A percentile compares a stretch with the other conserved stretches of the same genome.
These are phyloP conservation scores for Cairneyella variabilis DNA, from an alignment of 495 filamentous ascomycete species.

Conservation along the genomic window DNA sequence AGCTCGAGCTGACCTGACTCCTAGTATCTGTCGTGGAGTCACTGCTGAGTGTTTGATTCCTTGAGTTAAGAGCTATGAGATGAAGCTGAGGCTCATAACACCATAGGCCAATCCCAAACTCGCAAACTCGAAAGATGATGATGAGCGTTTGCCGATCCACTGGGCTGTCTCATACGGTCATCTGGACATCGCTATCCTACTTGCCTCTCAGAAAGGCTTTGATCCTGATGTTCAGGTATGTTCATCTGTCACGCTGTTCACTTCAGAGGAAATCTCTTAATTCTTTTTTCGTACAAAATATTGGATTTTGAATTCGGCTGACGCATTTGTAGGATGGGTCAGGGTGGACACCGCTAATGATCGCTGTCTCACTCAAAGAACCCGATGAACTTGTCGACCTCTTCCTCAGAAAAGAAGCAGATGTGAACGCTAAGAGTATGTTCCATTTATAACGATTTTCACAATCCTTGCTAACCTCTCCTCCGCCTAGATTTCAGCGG, in stretches of 20 bases:
- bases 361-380: conserved; percentile 75
- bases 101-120: conserved; percentile 75
- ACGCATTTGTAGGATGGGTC: conserved; percentile 62
- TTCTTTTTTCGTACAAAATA: neutral
- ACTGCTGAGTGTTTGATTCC: conserved; percentile 56
- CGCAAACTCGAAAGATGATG: conserved; percentile 70
- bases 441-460: conserved; percentile 16
- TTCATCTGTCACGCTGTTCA: conserved; percentile 5
- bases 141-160: conserved; percentile 89
- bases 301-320: neutral
- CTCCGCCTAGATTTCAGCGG: conserved; percentile 47
- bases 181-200: conserved; percentile 65
- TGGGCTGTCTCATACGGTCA: conserved; percentile 90
- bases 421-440: conserved; percentile 66
- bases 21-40: conserved; percentile 69
- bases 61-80: conserved; percentile 18
- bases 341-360: conserved; percentile 96
- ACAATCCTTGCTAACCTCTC: neutral
- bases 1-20: conserved; percentile 12
- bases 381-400: conserved; percentile 66
- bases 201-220: conserved; percentile 67
- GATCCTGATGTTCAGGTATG: conserved; percentile 81
- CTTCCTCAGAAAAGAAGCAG: conserved; percentile 74
- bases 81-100: neutral
- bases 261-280: neutral